Base-by-base conservation (phyloP, 192 early-diverging fungal species). In the Entomortierella lignicola region DNA sequence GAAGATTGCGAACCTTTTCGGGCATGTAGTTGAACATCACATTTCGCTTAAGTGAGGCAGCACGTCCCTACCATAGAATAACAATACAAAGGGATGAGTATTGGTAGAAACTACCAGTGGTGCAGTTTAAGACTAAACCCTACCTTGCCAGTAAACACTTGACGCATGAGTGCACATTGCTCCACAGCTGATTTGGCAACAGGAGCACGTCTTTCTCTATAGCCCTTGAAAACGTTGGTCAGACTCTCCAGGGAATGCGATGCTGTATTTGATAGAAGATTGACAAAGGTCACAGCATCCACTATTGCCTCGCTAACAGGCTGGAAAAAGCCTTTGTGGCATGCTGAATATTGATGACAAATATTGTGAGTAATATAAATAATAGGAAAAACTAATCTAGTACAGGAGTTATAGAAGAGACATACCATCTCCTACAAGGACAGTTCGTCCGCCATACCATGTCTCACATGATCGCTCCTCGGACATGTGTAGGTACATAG, bases 1-100 rank as follows among this genome's bases (percentile, higher is more conserved):
- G 8, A 29, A 70, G 32, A n/a, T 66, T 50, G 50, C 75, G 66
- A 15, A 70, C 61, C 27, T 70, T 79, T 17, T 79, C 75, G 2
- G 75, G 75, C 75, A 79, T 79, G 48, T 79, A 79, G 25, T 79
- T 79, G 34, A 79, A 79, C 0, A 79, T 63, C 2, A 79, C 57
- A 18, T 61, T 79, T 11, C 75, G 61, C 52, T 66, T 79, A 15
- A 79, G 65, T 8, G 75, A 79, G 1, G 75, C 67, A 1, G 62
- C 61, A 44, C 75, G 66, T 18, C 75, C 75, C 75, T 79, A 61
- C 10, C 10, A n/a, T 52, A 18, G 27, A 20, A 12, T 44, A 1
- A n/a, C n/a, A 43, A 32, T 27, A 0, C 27, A 30, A 15, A 44
- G 2, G 23, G 8, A 32, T 47, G 12, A 47, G 3, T 20, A 47